Percentiles rank a stretch among this genome's conserved stretches.
Conservation (phyloP, 352 stramenopile species). For the Phytopythium cucurbitacearum region DNA sequence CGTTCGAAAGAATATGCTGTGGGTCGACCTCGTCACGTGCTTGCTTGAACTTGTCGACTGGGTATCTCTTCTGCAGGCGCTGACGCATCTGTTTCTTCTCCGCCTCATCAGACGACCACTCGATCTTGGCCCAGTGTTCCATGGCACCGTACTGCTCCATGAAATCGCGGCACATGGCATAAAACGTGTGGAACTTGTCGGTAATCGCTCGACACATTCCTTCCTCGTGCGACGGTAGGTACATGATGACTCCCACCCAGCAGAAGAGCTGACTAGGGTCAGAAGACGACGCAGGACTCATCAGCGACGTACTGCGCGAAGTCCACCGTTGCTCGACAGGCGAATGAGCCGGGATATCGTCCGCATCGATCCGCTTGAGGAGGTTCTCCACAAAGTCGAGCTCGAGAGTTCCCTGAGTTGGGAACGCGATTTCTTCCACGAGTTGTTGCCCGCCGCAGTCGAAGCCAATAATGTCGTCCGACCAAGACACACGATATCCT, state of each 20-base stretch:
- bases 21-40: constrained; percentile 89
- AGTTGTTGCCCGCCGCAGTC: constrained; percentile 98
- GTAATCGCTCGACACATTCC: constrained; percentile 75
- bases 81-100: constrained; percentile 52
- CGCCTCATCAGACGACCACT: constrained; percentile 62
- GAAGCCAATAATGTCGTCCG: constrained; percentile 97
- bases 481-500: constrained; percentile 89
- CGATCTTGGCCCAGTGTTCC: constrained; percentile 98
- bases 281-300: constrained; percentile 90
- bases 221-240: constrained; percentile 80
- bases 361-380: constrained; percentile 88
- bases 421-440: constrained; percentile 97
- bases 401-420: constrained; percentile 73
- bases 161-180: constrained; percentile 84
- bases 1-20: constrained; percentile 90
- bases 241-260: constrained; percentile 99
- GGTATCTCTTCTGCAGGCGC: constrained; percentile 78
- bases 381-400: constrained; percentile 94
- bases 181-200: constrained; percentile 92
- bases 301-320: constrained; percentile 81
- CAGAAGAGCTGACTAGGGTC: constrained; percentile 78
- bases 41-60: constrained; percentile 89
- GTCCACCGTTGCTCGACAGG: constrained; percentile 99
- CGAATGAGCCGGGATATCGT: constrained; percentile 91
- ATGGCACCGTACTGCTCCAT: constrained; percentile 86